A percentile compares a stretch with the other conserved stretches of the same genome.
phyloP scores from a whole-genome alignment of 306 rosid species.

The Canavalia ensiformis region DNA sequence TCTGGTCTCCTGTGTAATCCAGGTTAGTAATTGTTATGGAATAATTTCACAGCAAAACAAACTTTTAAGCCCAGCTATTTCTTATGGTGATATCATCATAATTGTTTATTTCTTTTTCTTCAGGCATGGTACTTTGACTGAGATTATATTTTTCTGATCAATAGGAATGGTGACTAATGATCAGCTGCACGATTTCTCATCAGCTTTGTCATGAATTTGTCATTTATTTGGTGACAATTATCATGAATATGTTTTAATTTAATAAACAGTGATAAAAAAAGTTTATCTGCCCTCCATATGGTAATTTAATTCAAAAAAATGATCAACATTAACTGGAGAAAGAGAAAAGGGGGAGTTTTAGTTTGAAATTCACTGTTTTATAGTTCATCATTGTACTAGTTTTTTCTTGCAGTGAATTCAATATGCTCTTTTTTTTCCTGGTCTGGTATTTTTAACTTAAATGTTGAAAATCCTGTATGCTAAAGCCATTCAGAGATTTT shows the following conservation, averaged over 20 bases:
- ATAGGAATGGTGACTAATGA: conserved; percentile 33
- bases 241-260: conserved; percentile 34
- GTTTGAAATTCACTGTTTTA: neutral
- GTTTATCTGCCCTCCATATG: neutral
- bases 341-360: conserved; percentile 12
- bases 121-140: conserved; percentile 12
- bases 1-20: conserved; percentile 92
- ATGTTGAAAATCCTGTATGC: neutral
- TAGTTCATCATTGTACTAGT: neutral
- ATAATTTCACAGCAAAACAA: conserved; percentile 23
- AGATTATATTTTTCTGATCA: conserved; percentile 40
- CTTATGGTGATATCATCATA: neutral
- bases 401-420: neutral
- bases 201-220: conserved; percentile 34
- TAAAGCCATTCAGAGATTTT: neutral
- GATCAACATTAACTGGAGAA: conserved; percentile 2
- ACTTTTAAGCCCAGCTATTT: neutral
- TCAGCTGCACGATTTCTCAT: conserved; percentile 3
- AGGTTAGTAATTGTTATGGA: conserved; percentile 56
- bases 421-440: neutral
- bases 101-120: conserved; percentile 36
- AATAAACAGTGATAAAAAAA: neutral
- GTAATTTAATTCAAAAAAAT: neutral
- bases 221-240: neutral
- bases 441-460: neutral